These are phyloP conservation scores for Starmerella stigmatis DNA, from an alignment of 805 yeast genomes.

Conservation along the genomic window DNA sequence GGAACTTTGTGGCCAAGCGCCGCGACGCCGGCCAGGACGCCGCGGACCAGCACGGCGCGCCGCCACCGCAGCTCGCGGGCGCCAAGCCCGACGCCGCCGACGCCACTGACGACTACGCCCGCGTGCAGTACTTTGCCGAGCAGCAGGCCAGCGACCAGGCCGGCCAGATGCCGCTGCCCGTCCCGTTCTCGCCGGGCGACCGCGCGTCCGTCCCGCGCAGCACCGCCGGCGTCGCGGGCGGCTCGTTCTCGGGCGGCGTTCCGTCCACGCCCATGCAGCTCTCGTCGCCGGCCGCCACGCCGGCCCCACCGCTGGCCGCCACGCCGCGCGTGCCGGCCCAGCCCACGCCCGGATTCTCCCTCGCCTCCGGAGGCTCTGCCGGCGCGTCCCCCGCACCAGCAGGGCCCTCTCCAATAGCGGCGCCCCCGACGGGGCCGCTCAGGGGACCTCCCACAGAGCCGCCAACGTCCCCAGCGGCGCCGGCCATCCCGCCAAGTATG, in stretches of 20 bases:
- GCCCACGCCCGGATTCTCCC: too few species aligned
- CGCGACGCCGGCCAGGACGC: constrained; percentile 4
- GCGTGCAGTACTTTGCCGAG: constrained; percentile 1
- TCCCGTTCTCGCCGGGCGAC: not conserved
- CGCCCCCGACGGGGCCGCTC: too few species aligned
- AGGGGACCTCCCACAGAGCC: too few species aligned
- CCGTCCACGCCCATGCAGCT: too few species aligned
- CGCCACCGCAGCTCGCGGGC: not conserved
- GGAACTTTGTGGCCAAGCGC: constrained; percentile 41
- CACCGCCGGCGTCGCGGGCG: not conserved
- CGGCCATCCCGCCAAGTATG: not conserved
- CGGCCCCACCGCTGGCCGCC: not conserved
- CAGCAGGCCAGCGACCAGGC: constrained; percentile 6
- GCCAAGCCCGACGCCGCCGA: not conserved
- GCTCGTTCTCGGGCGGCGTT: not conserved
- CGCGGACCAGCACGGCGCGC: not conserved
- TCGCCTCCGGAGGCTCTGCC: too few species aligned
- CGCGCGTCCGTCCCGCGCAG: not conserved
- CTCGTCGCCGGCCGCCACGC: too few species aligned
- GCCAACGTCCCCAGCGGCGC: not conserved
- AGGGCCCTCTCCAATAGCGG: too few species aligned
- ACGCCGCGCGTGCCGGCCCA: not conserved
- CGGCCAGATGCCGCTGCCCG: not conserved
- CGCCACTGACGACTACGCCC: constrained; percentile 5
- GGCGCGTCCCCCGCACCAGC: too few species aligned